Evolutionary conservation across 176 grass and related monocot species (phyloP), one percentile per base, ranked within the genome.

Genomic region (Oryza glumipatula): DNA sequence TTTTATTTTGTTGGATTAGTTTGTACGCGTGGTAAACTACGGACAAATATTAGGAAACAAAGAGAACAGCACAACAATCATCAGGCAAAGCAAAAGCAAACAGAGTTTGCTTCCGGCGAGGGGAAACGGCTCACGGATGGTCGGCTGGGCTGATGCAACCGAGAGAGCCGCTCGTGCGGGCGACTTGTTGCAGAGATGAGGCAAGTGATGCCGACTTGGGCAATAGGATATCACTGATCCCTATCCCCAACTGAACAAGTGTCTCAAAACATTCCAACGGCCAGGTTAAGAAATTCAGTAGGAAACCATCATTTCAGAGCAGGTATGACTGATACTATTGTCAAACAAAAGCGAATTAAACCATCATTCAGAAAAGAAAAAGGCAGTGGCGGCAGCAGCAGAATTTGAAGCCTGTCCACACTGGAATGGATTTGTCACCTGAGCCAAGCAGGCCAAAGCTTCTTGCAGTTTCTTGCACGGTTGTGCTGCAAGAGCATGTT

Each of bases 131-230:
- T 52, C 64, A 70, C 11, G 36, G 26, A 68, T 52, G 35, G 32
- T 65, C 35, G 1, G 73, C 73, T 86, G 14, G 1, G 78, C 73
- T 82, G 83, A 90, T 67, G 88, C 30, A 81, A 35, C 71, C 4
- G 69, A 65, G 82, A 85, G 68, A 49, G 71, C 78, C 71, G 58
- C 36, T 73, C 83, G 83, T 86, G 73, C 82, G 88, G 46, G 26
- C 15, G 51, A 73, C n/a, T 38, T 61, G 78, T 72, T 72, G 39
- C 56, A 33, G 10, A 44, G 73, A 78, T 73, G 51, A 86, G 63
- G 23, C 33, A 67, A 48, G 26, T 26, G 73, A 64, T 13, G 21
- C 38, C 38, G 2, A 58, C 22, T 11, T 56, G 1, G 63, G 69
- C 0, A 56, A 58, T 45, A 74, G 46, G 76, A 72, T 13, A 54